These are phyloP conservation scores for Lizanozyma gosingica DNA, from an alignment of 1,139 yeast genomes.

Conservation along the genomic window DNA sequence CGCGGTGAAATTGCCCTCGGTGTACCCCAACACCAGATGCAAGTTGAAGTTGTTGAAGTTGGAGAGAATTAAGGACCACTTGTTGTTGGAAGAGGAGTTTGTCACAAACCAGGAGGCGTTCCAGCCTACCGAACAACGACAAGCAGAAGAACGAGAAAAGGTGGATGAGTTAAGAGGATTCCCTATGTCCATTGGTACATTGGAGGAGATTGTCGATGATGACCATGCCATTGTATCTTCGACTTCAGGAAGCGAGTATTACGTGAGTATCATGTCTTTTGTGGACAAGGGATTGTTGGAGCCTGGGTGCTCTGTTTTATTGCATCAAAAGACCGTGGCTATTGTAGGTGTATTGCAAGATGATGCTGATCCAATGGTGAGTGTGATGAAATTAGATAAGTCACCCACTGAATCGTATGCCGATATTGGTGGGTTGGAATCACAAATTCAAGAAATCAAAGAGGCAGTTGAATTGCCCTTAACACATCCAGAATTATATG, in stretches of 20 bases:
- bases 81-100: conserved; percentile 90
- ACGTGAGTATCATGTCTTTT: conserved; percentile 92
- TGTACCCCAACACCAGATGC: conserved; percentile 89
- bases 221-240: conserved; percentile 98
- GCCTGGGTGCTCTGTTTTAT: conserved; percentile 95
- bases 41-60: conserved; percentile 81
- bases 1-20: conserved; percentile 73
- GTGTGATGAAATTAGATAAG: conserved; percentile 94
- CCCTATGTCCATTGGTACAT: conserved; percentile 94
- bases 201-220: conserved; percentile 95
- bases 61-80: conserved; percentile 95
- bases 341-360: conserved; percentile 94
- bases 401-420: conserved; percentile 97
- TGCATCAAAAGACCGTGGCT: conserved; percentile 92
- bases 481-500: conserved; percentile 95
- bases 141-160: conserved; percentile 91
- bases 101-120: conserved; percentile 90
- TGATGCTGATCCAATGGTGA: conserved; percentile 96
- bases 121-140: conserved; percentile 95
- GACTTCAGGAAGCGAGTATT: conserved; percentile 94
- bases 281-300: conserved; percentile 94
- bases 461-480: conserved; percentile 97
- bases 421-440: conserved; percentile 94
- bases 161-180: conserved; percentile 94
- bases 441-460: conserved; percentile 95